Base-by-base conservation (phyloP, 495 filamentous ascomycete genomes). In the Penicillium coprophilum region DNA sequence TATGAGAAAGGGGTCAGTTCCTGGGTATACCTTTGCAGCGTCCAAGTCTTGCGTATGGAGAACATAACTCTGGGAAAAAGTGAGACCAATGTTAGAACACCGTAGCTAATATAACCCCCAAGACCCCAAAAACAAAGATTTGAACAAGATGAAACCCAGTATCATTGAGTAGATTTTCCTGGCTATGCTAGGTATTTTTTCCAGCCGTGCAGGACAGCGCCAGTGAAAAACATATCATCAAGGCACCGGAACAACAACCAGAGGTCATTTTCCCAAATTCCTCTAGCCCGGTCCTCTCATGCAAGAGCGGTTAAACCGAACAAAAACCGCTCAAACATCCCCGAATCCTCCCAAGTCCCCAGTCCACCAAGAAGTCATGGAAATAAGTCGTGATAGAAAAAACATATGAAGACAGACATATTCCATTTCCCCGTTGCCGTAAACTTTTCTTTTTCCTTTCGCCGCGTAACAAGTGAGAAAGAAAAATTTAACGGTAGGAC, bases 401-500 rank as follows among this genome's bases (percentile, higher is more conserved):
- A 49, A 65, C 46, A 45, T 40, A 60, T 43, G 53, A 53, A 64
- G 52, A 54, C 52, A 60, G 53, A 57, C 57, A 59, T 55, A 30
- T 56, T 62, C 61, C 60, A 58, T 46, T 54, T 62, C 56, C 55
- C 45, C 53, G 45, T 62, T 67, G 64, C 56, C 56, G 52, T 57
- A 58, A 57, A 60, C 43, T 54, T 54, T 54, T 54, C 52, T 54
- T 54, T 54, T 64, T 43, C 58, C 46, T 55, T 60, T 62, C 67
- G 53, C 58, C 60, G 59, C 50, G 50, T 52, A 46, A 48, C 52
- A 64, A 58, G 54, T 49, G 41, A 65, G 48, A 49, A 50, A 61
- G 56, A 60, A 40, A 60, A 69, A 67, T 66, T 78, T 80, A 87
- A 83, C 83, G 82, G 79, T 88, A 89, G 41, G 81, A 89, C 76